phyloP scores from a whole-genome alignment of 257 asterid species.

The Solanum peruvianum region DNA sequence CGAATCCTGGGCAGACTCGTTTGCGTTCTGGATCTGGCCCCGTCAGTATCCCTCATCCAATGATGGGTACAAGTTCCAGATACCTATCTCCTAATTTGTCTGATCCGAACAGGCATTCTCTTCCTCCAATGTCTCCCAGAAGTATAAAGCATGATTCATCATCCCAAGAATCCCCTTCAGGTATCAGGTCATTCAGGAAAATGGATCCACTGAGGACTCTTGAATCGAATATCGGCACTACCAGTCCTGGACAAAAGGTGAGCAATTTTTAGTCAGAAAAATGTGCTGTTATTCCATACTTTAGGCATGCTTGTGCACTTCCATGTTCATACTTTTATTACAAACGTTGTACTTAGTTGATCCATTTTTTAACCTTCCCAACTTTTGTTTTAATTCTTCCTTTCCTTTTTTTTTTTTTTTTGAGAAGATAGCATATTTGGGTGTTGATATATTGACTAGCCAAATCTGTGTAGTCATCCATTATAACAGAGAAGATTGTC shows the following conservation, averaged over 20 bases:
- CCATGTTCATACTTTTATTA: background rate
- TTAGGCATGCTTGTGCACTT: background rate
- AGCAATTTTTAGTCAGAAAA: background rate
- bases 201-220: constrained; percentile 51
- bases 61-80: constrained; percentile 64
- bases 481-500: background rate
- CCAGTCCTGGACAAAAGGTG: constrained; percentile 63
- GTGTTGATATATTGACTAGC: background rate
- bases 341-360: background rate
- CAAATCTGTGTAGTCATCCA: background rate
- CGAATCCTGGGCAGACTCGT: constrained; percentile 31
- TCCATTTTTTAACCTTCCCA: background rate
- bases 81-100: constrained; percentile 80
- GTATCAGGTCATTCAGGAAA: constrained; percentile 54
- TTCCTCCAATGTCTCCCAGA: constrained; percentile 84
- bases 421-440: background rate
- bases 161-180: constrained; percentile 82
- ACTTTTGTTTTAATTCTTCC: constrained; percentile 1
- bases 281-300: constrained; percentile 5
- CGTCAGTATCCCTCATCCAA: constrained; percentile 81
- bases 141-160: constrained; percentile 54
- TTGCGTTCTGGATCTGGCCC: constrained; percentile 69
- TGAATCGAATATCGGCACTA: constrained; percentile 41
- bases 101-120: constrained; percentile 75
- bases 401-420: background rate